Percentiles rank a stretch among this genome's conserved stretches.
These are phyloP conservation scores for Rugonectria rugulosa DNA, from an alignment of 2,329 filamentous ascomycete species.

Conservation along the genomic window DNA sequence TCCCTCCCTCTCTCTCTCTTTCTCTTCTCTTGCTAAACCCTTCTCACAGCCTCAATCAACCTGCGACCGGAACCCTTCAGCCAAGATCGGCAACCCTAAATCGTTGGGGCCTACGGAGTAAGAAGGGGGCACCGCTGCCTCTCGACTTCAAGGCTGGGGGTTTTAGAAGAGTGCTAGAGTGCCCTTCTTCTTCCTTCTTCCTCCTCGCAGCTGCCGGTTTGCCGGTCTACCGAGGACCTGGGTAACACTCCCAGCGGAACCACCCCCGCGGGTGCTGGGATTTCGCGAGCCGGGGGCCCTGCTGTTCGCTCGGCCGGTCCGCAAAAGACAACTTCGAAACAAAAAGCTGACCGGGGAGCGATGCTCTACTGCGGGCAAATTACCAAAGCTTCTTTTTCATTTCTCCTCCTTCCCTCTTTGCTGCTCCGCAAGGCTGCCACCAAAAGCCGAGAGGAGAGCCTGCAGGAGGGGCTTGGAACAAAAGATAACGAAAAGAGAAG, in stretches of 20 bases:
- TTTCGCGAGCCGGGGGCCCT: neutral
- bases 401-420: neutral
- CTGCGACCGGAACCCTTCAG: constrained; percentile 16
- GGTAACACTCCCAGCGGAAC: constrained; percentile 5
- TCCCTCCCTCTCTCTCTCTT: too few relatives aligned
- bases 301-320: neutral
- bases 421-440: neutral
- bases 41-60: constrained; percentile 10
- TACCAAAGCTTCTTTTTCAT: neutral
- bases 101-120: too few relatives aligned
- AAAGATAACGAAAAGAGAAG: too few relatives aligned
- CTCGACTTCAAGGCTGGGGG: neutral
- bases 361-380: neutral
- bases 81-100: constrained; percentile 16
- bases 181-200: constrained; percentile 11
- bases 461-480: too few relatives aligned
- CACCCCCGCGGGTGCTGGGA: constrained; percentile 12
- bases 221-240: constrained; percentile 1
- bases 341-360: neutral
- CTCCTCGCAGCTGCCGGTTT: neutral
- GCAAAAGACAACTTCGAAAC: neutral
- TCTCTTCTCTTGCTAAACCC: too few relatives aligned
- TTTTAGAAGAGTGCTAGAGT: too few relatives aligned
- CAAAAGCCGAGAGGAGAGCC: too few relatives aligned
- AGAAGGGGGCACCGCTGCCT: neutral